Evolutionary conservation across 352 stramenopile genomes (phyloP), one percentile per base, ranked within the genome.

Genomic region (Pythium volutum): DNA sequence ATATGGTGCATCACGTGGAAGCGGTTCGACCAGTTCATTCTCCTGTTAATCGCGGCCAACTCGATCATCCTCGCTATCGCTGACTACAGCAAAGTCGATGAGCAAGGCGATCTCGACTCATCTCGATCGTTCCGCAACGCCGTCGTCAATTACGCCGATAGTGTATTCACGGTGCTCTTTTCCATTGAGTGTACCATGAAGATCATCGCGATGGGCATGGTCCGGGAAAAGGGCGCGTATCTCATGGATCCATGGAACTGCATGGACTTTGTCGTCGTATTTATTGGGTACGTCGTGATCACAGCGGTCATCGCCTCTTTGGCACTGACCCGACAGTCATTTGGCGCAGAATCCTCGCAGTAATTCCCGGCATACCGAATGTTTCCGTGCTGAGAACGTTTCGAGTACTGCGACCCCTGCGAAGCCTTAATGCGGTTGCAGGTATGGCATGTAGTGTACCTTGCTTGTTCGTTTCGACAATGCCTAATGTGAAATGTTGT

Each of bases 221-320:
- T 88, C 45, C 67, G 77, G 1, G 85, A 88, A 2, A 57, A 84
- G 59, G 81, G 82, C 4, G 72, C 70, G n/a, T 97, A 97, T 60
- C 71, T 95, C 20, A 81, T 81, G 64, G 86, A 97, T 58, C 66
- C 81, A 14, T 97, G 88, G 90, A 97, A 97, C 48, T 79, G 84
- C 53, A 80, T 97, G 59, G 91, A 97, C 59, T 97, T 97, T 63
- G 63, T 93, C 50, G 88, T 97, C 47, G 90, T 97, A 18, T 81
- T 87, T 62, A 77, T 87, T 54, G 87, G 84, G 80, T 96, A 74
- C 15, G 66, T 66, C 15, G 26, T 15, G 25, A 39, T 12, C 29
- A 16, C 10, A 20, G 23, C 0, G 7, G 23, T 26, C 27, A 39
- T 54, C 34, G 6, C n/a, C 14, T 4, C 22, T 29, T 22, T 29